Percentiles rank a stretch among this genome's conserved stretches.
phyloP scores from a whole-genome alignment of 768 basidiomycete genomes.

The Pulveroboletus sp. region DNA sequence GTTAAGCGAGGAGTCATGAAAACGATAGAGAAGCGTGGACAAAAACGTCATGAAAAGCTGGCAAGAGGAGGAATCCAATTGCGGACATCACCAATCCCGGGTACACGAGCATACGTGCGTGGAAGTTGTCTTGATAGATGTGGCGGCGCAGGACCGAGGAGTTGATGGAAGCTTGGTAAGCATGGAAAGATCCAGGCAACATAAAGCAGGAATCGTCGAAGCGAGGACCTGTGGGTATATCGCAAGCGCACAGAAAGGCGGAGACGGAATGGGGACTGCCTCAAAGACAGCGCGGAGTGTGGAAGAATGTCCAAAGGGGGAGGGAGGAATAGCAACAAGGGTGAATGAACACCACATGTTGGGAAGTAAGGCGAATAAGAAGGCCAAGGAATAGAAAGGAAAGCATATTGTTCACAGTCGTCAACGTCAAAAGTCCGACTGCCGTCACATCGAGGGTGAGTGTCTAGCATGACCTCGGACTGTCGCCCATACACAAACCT shows the following conservation, averaged over 20 bases:
- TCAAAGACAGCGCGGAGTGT: constrained; percentile 14
- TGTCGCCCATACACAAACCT: constrained; percentile 15
- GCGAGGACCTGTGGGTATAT: constrained; percentile 22
- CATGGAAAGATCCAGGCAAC: constrained; percentile 21
- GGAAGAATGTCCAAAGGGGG: constrained; percentile 23
- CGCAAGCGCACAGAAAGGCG: constrained; percentile 10
- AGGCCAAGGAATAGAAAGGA: constrained; percentile 17
- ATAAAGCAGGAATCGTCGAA: constrained; percentile 16
- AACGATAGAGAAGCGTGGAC: constrained; percentile 1
- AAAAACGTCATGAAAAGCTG: constrained; percentile 8
- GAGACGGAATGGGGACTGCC: constrained; percentile 14
- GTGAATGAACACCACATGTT: constrained; percentile 22
- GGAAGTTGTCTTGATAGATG: constrained; percentile 14
- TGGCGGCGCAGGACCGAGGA: constrained; percentile 16
- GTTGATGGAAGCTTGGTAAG: constrained; percentile 19
- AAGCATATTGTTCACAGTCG: constrained; percentile 19
- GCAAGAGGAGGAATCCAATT: background rate
- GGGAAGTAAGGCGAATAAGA: constrained; percentile 24
- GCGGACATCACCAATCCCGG: background rate
- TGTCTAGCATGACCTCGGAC: constrained; percentile 20
- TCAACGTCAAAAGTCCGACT: constrained; percentile 26
- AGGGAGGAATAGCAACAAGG: constrained; percentile 15
- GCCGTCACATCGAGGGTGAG: constrained; percentile 19
- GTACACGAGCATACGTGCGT: constrained; percentile 2
- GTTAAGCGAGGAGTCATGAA: constrained; percentile 7